phyloP scores from a whole-genome alignment of 176 grass and related monocot species.

The Urochloa ruziziensis region DNA sequence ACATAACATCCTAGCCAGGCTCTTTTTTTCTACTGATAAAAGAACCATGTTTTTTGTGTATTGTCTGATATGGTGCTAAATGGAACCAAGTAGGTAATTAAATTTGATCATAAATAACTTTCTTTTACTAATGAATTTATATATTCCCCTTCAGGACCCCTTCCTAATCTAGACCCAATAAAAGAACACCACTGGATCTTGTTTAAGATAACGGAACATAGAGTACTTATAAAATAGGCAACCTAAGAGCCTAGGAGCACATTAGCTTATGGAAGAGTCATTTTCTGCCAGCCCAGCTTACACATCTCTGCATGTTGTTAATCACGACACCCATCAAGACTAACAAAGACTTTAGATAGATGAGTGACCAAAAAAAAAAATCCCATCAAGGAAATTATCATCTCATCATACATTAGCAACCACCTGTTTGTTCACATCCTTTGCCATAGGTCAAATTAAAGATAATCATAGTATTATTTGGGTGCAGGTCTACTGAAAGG shows the following conservation, averaged over 20 bases:
- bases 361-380: not conserved
- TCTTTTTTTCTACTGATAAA: not conserved
- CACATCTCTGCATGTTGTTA: constrained; percentile 20
- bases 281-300: constrained; percentile 29
- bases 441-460: constrained; percentile 12
- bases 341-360: constrained; percentile 17
- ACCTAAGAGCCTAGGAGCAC: not conserved
- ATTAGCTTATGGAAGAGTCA: constrained; percentile 31
- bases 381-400: constrained; percentile 26
- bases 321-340: constrained; percentile 20
- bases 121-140: not conserved
- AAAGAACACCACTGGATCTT: constrained; percentile 40
- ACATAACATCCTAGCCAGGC: not conserved
- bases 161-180: not conserved
- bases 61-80: constrained; percentile 12
- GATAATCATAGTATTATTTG: not conserved
- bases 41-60: not conserved
- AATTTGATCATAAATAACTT: not conserved
- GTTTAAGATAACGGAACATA: constrained; percentile 25
- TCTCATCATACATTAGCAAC: not conserved
- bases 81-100: not conserved
- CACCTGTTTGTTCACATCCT: constrained; percentile 11
- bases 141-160: not conserved
- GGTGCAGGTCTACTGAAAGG: constrained; percentile 5
- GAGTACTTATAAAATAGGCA: not conserved